phyloP scores from a whole-genome alignment of 2,329 filamentous ascomycete genomes.

The Nakataea oryzae region DNA sequence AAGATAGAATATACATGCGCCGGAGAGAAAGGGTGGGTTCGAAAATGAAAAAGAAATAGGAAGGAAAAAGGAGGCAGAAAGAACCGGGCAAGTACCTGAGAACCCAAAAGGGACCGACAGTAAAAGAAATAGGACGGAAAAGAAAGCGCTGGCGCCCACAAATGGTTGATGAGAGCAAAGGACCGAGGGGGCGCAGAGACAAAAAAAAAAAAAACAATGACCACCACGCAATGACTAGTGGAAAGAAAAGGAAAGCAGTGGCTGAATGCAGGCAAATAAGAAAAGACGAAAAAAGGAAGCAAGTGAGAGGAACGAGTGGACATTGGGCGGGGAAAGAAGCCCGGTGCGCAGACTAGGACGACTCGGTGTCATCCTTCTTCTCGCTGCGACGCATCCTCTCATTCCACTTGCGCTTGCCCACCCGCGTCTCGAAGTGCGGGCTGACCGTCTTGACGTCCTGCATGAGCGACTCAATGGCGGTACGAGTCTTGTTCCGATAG shows the following conservation, averaged over 20 bases:
- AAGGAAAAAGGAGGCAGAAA: background rate
- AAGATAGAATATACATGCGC: background rate
- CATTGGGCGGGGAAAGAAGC: background rate
- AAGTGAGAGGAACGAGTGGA: background rate
- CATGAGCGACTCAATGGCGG: slow-evolving; percentile 67
- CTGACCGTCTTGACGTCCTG: slow-evolving; percentile 65
- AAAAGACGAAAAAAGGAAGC: background rate
- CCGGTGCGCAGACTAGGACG: background rate
- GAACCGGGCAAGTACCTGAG: background rate
- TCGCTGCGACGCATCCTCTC: slow-evolving; percentile 39
- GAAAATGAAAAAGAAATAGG: background rate
- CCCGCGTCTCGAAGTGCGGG: slow-evolving; percentile 80
- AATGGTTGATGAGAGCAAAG: background rate
- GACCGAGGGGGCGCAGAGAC: background rate
- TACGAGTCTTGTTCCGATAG: slow-evolving; percentile 85
- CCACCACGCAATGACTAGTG: background rate
- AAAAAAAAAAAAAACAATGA: background rate
- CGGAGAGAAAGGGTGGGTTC: background rate
- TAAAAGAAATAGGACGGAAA: background rate
- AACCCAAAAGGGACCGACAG: too few species aligned
- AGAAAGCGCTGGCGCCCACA: background rate
- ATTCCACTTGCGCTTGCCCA: slow-evolving; percentile 69
- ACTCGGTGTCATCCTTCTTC: slow-evolving; percentile 15
- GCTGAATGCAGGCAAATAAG: background rate
- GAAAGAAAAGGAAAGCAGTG: background rate